These are phyloP conservation scores for Hanseniaspora uvarum DNA, from an alignment of 1,139 yeast genomes.

Conservation along the genomic window DNA sequence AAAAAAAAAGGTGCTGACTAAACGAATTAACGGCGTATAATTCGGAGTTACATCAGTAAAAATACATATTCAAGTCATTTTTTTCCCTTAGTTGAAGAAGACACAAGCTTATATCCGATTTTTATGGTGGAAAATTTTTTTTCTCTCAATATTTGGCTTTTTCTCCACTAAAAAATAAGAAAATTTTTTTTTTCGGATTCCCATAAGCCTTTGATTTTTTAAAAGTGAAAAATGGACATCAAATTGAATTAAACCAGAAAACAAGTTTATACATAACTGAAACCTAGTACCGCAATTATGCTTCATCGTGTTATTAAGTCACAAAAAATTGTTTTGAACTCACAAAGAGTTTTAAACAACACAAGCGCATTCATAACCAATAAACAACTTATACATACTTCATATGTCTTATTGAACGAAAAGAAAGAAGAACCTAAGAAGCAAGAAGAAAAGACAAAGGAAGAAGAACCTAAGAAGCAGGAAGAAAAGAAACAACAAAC, in stretches of 20 bases:
- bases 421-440: conserved; percentile 4
- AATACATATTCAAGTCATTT: too few species aligned
- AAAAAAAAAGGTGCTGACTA: too few species aligned
- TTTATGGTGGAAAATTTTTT: too few species aligned
- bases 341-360: background rate
- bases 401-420: background rate
- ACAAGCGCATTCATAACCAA: background rate
- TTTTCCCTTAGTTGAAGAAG: too few species aligned
- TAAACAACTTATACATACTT: conserved; percentile 2
- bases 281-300: background rate
- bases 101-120: too few species aligned
- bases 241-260: background rate
- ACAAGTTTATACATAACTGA: background rate
- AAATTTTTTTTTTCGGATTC: too few species aligned
- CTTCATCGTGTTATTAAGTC: background rate
- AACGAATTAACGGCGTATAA: too few species aligned
- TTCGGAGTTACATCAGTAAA: too few species aligned
- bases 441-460: background rate
- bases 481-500: conserved; percentile 12
- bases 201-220: too few species aligned
- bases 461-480: background rate
- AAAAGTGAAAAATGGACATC: background rate
- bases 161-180: too few species aligned
- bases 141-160: too few species aligned
- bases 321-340: background rate